Base-by-base conservation (phyloP, 1,284 basidiomycete genomes). In the Phaffia rhodozyma region DNA sequence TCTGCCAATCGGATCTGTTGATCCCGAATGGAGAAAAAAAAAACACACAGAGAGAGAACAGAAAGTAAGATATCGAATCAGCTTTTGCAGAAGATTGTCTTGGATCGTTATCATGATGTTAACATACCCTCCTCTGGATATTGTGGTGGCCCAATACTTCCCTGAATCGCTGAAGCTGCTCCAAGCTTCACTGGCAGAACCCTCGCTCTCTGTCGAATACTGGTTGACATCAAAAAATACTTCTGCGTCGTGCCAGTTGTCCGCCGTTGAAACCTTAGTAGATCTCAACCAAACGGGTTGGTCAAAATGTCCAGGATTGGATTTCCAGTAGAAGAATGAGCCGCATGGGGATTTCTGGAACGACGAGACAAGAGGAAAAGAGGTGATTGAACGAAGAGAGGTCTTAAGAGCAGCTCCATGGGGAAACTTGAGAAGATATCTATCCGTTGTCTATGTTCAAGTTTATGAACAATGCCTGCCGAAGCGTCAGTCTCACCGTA, bases 171-270 rank as follows among this genome's bases (percentile, higher is more conserved):
- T 53, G 38, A 54, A 61, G 2, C 16, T 32, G 0, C 55, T 25
- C 64, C 64, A 65, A 1, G 25, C 47, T 16, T 48, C 29, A 11
- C 47, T 52, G 9, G 60, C 64, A 1, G 53, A 48, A 29, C 55
- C 61, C 20, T 50, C 25, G 5, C 56, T 60, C 1, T 65, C 56
- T 29, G 51, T 57, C 3, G 30, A 38, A 7, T 52, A 51, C 32
- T 55, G 18, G 30, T 65, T 58, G 23, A 61, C 56, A 51, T 65
- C 60, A 34, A 65, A 65, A 56, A 65, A 65, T 13, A 65, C 59
- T 25, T 65, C 64, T 23, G 56, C 60, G 5, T 59, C 57, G 59
- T 5, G 32, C 21, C 21, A 9, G 6, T 9, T 11, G 29, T 23
- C 43, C 51, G 18, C 49, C 16, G 13, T 30, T 29, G 16, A 21